Conservation (phyloP, 169 alveolate species). For the Fabrea salina region DNA sequence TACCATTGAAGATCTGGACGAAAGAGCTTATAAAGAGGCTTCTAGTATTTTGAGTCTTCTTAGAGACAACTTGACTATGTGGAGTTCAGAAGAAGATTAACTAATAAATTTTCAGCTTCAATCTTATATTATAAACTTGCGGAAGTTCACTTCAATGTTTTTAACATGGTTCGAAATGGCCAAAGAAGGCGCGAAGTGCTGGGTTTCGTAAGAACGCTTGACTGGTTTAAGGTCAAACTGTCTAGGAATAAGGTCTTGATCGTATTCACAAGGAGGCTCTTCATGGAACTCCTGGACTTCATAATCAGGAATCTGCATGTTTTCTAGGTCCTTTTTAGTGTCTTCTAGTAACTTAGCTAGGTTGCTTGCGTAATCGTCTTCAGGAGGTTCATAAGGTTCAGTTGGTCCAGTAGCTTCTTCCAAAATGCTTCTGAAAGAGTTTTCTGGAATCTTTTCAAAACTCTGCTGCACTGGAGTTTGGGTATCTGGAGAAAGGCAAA, state of each 20-base stretch:
- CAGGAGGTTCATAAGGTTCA: background rate
- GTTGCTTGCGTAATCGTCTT: background rate
- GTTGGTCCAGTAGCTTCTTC: background rate
- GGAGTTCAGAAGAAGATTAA: slow-evolving; percentile 65
- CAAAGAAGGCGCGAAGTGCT: background rate
- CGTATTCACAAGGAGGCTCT: background rate
- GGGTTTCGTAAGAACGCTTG: background rate
- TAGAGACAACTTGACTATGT: slow-evolving; percentile 74
- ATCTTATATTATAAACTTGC: slow-evolving; percentile 21
- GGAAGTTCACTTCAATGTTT: background rate
- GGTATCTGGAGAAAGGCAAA: background rate
- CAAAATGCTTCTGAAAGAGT: background rate
- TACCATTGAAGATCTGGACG: slow-evolving; percentile 92
- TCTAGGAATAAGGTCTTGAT: slow-evolving; percentile 10
- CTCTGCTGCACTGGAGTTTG: background rate
- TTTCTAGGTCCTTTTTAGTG: slow-evolving; percentile 15
- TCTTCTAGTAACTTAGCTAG: slow-evolving; percentile 14
- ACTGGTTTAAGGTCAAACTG: slow-evolving; percentile 6
- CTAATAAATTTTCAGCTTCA: no score
- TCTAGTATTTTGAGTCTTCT: slow-evolving; percentile 68
- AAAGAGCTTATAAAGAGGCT: slow-evolving; percentile 93
- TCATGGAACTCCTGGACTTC: background rate
- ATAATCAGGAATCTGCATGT: background rate
- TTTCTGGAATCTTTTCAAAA: background rate
- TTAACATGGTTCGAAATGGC: background rate